Base-by-base conservation (phyloP, 805 yeast genomes). In the Cyberlindnera mississippiensis region DNA sequence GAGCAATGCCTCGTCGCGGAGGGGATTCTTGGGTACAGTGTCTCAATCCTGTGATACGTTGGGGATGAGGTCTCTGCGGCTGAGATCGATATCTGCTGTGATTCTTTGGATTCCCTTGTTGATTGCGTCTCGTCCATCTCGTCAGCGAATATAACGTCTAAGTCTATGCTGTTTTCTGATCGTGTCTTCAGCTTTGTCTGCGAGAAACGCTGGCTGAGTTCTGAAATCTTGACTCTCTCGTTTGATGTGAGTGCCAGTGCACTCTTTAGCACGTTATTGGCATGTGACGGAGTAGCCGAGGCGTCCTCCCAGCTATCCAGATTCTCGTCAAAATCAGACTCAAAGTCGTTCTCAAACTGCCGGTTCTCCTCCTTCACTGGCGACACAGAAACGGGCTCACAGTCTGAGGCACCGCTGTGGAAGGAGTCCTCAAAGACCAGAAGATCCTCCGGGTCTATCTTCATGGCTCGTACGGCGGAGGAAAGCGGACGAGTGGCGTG, bases 31-130 rank as follows among this genome's bases (percentile, higher is more conserved):
- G 40, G 47, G 28, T 46, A 37, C 2, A 51, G 28, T 1, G 59
- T 59, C 37, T 57, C 61, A 3, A 50, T 45, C 30, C 52, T 44
- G 33, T 59, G 62, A 35, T 53, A 56, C 6, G 54, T 29, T 2
- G 63, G 63, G 2, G 63, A 59, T 2, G 62, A 56, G 1, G 56
- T 48, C 41, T 55, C 60, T 19, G 50, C 44, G 1, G 49, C 60
- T 18, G 55, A 49, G 3, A 50, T 50, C 2, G 15, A 13, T 11
- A 41, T 19, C 3, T 16, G 19, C 10, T 24, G 28, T 9, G 33
- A 26, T 3, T 37, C 47, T 9, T 35, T 18, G 2, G 42, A 36
- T 5, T 24, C 29, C 28, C 40, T 38, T 6, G 11, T 13, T 4
- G 30, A 15, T 19, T 16, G 15, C 4, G 38, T 13, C 13, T 41